A percentile compares a stretch with the other conserved stretches of the same genome.
phyloP scores from a whole-genome alignment of 371 early-diverging fungal genomes.

The Mortierella sp. region DNA sequence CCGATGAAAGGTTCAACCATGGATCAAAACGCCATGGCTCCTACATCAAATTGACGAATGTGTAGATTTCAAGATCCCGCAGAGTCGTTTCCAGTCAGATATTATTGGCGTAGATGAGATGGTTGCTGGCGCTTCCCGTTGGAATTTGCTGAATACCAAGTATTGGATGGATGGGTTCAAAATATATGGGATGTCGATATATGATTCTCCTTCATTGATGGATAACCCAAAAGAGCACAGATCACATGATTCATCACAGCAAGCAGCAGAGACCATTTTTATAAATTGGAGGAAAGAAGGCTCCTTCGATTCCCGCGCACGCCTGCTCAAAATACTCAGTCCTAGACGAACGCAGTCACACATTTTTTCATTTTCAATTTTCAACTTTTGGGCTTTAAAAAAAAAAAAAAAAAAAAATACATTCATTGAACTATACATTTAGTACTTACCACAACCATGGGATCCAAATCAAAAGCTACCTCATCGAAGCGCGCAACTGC shows the following conservation, averaged over 20 bases:
- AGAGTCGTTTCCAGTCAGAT: background rate
- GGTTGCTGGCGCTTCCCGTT: background rate
- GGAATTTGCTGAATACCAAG: background rate
- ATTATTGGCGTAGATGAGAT: background rate
- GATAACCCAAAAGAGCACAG: constrained; percentile 3
- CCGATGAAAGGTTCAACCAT: constrained; percentile 2
- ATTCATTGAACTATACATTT: background rate
- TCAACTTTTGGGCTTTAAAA: background rate
- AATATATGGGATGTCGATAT: background rate
- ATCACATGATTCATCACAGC: constrained; percentile 39
- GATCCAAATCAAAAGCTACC: constrained; percentile 29
- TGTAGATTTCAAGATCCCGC: constrained; percentile 10
- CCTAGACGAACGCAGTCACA: background rate
- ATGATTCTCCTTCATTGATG: background rate
- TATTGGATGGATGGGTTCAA: constrained; percentile 21
- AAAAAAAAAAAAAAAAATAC: constrained; percentile 2
- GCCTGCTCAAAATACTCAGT: constrained; percentile 22
- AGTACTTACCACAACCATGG: constrained; percentile 26
- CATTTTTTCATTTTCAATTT: too few relatives aligned
- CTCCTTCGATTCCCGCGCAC: constrained; percentile 10
- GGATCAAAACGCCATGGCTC: constrained; percentile 6
- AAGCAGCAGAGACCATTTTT: constrained; percentile 44
- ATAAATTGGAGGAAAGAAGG: constrained; percentile 47
- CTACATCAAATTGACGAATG: constrained; percentile 1
- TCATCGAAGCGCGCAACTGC: constrained; percentile 31